Conservation (phyloP, 1,284 basidiomycete species). For the Filobasidium uniguttulatum region DNA sequence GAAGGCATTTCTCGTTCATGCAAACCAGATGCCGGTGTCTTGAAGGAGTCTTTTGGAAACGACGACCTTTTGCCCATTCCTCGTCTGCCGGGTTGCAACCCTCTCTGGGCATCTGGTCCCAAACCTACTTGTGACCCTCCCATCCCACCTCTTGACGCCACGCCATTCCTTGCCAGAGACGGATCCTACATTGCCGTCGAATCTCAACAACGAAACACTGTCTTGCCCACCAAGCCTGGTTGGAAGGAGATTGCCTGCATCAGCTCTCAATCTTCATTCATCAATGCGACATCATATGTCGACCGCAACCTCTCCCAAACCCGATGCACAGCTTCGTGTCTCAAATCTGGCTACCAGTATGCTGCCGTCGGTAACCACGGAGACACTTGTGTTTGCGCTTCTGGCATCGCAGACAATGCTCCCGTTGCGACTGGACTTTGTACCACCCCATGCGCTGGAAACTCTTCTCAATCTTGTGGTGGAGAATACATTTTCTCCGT, state of each 20-base stretch:
- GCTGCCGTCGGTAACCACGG: background rate
- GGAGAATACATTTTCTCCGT: constrained; percentile 11
- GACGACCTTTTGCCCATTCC: constrained; percentile 18
- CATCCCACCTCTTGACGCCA: constrained; percentile 15
- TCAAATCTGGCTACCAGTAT: constrained; percentile 17
- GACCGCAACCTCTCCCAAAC: constrained; percentile 14
- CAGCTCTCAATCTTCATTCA: background rate
- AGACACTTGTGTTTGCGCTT: background rate
- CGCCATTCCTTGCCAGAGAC: constrained; percentile 17
- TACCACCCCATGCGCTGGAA: constrained; percentile 21
- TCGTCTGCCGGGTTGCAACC: constrained; percentile 28
- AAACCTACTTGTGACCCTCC: constrained; percentile 15
- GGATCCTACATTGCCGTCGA: constrained; percentile 16
- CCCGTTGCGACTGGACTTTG: background rate
- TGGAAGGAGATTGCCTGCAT: constrained; percentile 23
- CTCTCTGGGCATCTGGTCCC: constrained; percentile 18
- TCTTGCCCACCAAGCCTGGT: constrained; percentile 16
- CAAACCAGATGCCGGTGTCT: constrained; percentile 19
- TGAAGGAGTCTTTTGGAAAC: constrained; percentile 20
- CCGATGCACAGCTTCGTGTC: constrained; percentile 18
- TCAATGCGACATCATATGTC: constrained; percentile 1
- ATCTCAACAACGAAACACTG: constrained; percentile 10
- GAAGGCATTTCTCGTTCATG: constrained; percentile 16
- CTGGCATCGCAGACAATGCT: background rate
- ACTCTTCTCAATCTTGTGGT: constrained; percentile 23